Conservation (phyloP, 2,329 filamentous ascomycete genomes). For the Stromatinia cepivora region DNA sequence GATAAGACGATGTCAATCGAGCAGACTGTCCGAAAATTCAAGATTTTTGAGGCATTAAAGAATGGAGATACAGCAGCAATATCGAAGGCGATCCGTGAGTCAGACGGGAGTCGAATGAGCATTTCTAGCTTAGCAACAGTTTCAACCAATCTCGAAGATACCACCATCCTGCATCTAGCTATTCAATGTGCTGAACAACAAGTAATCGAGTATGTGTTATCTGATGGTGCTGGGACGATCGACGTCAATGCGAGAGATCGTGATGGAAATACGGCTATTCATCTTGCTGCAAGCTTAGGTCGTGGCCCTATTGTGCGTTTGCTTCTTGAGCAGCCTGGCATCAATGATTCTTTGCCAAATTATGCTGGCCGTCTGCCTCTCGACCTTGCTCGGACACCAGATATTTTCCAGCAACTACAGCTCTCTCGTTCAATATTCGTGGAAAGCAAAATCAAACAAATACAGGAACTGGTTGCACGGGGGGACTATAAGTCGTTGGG, state of each 20-base stretch:
- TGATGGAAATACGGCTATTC: constrained; percentile 91
- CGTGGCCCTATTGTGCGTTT: constrained; percentile 78
- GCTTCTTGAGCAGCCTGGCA: constrained; percentile 75
- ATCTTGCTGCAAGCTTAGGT: constrained; percentile 82
- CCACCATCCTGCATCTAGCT: constrained; percentile 86
- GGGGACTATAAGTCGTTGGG: constrained; percentile 78
- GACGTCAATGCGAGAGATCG: constrained; percentile 90
- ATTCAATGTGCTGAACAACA: constrained; percentile 93
- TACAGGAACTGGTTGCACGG: constrained; percentile 73
- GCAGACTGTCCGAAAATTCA: constrained; percentile 91
- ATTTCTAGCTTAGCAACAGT: constrained; percentile 43
- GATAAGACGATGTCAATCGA: constrained; percentile 63
- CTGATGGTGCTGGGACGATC: constrained; percentile 63
- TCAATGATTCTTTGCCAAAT: constrained; percentile 89
- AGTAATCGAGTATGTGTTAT: constrained; percentile 93
- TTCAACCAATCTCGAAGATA: constrained; percentile 65
- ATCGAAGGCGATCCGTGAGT: constrained; percentile 77
- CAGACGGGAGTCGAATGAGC: constrained; percentile 45
- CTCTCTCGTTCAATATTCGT: constrained; percentile 86
- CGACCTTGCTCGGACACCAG: constrained; percentile 85
- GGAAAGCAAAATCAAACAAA: constrained; percentile 78
- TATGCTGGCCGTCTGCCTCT: constrained; percentile 80
- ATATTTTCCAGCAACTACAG: constrained; percentile 94
- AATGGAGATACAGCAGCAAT: constrained; percentile 90
- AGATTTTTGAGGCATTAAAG: constrained; percentile 87